phyloP scores from a whole-genome alignment of 768 basidiomycete genomes.

The Bullera alba region DNA sequence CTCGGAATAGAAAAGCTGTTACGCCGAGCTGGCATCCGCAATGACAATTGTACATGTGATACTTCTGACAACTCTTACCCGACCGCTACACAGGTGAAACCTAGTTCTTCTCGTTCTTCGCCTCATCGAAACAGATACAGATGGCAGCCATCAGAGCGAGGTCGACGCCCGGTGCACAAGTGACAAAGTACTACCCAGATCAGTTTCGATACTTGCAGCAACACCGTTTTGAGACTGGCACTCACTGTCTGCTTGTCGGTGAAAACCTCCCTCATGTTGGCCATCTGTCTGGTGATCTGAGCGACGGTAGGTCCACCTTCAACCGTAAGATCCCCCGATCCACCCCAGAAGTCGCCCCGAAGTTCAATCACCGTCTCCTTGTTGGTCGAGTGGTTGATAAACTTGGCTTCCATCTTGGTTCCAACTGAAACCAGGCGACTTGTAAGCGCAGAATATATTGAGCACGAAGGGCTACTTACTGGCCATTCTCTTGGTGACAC shows the following conservation, averaged over 20 bases:
- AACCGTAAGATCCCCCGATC: constrained; percentile 35
- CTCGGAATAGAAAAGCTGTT: too few species aligned
- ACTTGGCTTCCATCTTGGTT: constrained; percentile 41
- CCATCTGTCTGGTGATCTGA: constrained; percentile 36
- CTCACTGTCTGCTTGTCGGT: constrained; percentile 38
- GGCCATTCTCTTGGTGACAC: constrained; percentile 21
- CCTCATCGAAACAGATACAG: constrained; percentile 44
- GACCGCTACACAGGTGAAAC: too few species aligned
- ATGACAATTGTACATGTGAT: too few species aligned
- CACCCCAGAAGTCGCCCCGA: constrained; percentile 41
- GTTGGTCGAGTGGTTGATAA: constrained; percentile 34
- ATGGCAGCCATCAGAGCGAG: constrained; percentile 42
- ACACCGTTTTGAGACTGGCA: too few species aligned
- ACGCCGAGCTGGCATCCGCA: too few species aligned
- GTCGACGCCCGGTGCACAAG: constrained; percentile 42
- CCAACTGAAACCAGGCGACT: constrained; percentile 21
- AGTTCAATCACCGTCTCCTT: constrained; percentile 26
- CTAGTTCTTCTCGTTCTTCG: constrained; percentile 20
- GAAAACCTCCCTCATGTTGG: constrained; percentile 39
- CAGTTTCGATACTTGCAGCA: neutral
- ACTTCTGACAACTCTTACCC: too few species aligned
- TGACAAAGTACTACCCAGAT: constrained; percentile 38
- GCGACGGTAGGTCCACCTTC: constrained; percentile 33
- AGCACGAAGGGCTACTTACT: constrained; percentile 14
- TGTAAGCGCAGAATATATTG: neutral